Conservation (phyloP, 257 asterid genomes). For the Solanum phureja region DNA sequence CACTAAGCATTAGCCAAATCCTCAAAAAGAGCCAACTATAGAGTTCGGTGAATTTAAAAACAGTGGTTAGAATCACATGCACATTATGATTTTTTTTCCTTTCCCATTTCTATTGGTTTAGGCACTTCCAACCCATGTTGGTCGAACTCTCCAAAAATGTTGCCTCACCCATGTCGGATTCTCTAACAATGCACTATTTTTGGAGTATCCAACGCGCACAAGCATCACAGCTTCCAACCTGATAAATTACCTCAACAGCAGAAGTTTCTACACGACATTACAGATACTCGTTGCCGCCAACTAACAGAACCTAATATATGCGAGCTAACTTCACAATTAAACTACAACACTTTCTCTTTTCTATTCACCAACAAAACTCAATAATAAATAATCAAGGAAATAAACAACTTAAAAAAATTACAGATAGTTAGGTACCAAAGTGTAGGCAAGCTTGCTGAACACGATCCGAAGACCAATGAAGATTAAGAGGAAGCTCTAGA, state of each 20-base stretch:
- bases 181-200: too few relatives aligned
- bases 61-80: neutral
- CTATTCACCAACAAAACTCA: neutral
- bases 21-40: neutral
- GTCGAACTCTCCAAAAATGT: too few relatives aligned
- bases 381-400: neutral
- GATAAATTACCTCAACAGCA: neutral
- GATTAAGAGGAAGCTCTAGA: conserved; percentile 77
- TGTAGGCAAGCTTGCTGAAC: conserved; percentile 64
- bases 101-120: neutral
- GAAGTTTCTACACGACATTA: neutral
- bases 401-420: neutral
- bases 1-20: neutral
- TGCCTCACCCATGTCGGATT: too few relatives aligned
- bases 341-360: neutral
- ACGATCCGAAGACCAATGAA: conserved; percentile 71
- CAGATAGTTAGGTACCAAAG: conserved; percentile 43
- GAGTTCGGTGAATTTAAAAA: neutral
- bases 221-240: too few relatives aligned
- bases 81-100: neutral
- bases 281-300: neutral
- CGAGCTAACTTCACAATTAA: neutral
- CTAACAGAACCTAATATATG: neutral
- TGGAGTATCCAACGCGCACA: too few relatives aligned
- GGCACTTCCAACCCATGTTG: neutral